Evolutionary conservation across 768 basidiomycete genomes (phyloP).

Genomic region (Tricholoma matsutake): DNA sequence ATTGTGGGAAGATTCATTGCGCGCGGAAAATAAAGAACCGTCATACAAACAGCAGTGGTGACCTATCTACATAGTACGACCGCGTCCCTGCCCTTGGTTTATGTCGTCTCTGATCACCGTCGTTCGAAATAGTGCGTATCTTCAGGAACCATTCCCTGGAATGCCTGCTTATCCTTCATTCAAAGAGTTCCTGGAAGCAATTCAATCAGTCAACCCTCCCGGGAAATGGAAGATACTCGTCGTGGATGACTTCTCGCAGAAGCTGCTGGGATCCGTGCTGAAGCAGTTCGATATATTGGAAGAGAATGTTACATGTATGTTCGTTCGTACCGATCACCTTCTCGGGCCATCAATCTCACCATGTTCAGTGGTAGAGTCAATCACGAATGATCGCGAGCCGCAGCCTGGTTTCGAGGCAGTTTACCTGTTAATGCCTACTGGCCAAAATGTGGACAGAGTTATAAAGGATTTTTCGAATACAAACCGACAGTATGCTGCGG

Average conservation of each 20-base stretch:
- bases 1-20: too few relatives aligned
- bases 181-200: slow-evolving; percentile 81
- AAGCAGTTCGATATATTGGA: slow-evolving; percentile 93
- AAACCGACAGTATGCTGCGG: slow-evolving; percentile 72
- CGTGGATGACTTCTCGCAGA: slow-evolving; percentile 90
- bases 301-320: slow-evolving; percentile 94
- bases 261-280: slow-evolving; percentile 77
- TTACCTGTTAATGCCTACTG: slow-evolving; percentile 93
- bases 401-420: slow-evolving; percentile 88
- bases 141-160: background rate
- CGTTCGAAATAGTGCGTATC: slow-evolving; percentile 39
- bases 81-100: slow-evolving; percentile 4
- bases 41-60: background rate
- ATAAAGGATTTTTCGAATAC: slow-evolving; percentile 72
- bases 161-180: slow-evolving; percentile 5
- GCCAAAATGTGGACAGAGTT: slow-evolving; percentile 88
- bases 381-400: slow-evolving; percentile 77
- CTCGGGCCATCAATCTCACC: background rate
- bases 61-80: background rate
- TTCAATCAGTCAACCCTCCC: slow-evolving; percentile 83
- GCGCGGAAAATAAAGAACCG: too few relatives aligned
- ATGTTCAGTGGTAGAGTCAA: slow-evolving; percentile 84
- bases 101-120: slow-evolving; percentile 44
- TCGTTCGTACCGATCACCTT: background rate
- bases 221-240: slow-evolving; percentile 97